These are phyloP conservation scores for Claviceps pazoutovae DNA, from an alignment of 2,329 filamentous ascomycete species.

Conservation along the genomic window DNA sequence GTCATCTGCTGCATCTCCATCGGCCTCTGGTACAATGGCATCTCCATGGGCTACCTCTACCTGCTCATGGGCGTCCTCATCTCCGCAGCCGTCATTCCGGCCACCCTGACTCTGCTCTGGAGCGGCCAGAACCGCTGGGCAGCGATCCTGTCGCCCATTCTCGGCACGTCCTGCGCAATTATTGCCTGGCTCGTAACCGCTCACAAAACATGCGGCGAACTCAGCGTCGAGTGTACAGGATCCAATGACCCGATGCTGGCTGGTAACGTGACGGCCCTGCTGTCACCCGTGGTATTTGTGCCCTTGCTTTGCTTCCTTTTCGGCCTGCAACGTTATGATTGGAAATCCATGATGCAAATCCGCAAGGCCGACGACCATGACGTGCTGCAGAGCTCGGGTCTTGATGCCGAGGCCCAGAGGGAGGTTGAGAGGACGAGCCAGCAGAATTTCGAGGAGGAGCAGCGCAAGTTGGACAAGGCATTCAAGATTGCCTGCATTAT, in stretches of 20 bases:
- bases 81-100: slow-evolving; percentile 69
- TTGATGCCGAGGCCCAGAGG: slow-evolving; percentile 20
- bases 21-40: slow-evolving; percentile 57
- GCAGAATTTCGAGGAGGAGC: slow-evolving; percentile 28
- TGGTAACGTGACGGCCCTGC: slow-evolving; percentile 70
- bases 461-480: slow-evolving; percentile 36
- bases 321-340: slow-evolving; percentile 62
- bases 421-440: slow-evolving; percentile 10
- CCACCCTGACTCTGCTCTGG: slow-evolving; percentile 70
- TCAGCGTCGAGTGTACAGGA: slow-evolving; percentile 64
- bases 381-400: slow-evolving; percentile 44
- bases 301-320: slow-evolving; percentile 56
- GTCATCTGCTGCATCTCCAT: slow-evolving; percentile 69
- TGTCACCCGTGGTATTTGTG: slow-evolving; percentile 62
- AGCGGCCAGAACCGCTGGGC: slow-evolving; percentile 62
- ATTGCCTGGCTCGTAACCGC: slow-evolving; percentile 66
- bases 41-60: slow-evolving; percentile 82
- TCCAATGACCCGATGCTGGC: slow-evolving; percentile 78
- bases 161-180: slow-evolving; percentile 52
- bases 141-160: slow-evolving; percentile 50
- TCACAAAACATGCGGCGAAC: slow-evolving; percentile 50
- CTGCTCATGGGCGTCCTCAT: slow-evolving; percentile 88
- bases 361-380: slow-evolving; percentile 67
- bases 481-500: slow-evolving; percentile 30
- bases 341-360: slow-evolving; percentile 69